These are phyloP conservation scores for Prunella vulgaris DNA, from an alignment of 257 asterid species.

Conservation along the genomic window DNA sequence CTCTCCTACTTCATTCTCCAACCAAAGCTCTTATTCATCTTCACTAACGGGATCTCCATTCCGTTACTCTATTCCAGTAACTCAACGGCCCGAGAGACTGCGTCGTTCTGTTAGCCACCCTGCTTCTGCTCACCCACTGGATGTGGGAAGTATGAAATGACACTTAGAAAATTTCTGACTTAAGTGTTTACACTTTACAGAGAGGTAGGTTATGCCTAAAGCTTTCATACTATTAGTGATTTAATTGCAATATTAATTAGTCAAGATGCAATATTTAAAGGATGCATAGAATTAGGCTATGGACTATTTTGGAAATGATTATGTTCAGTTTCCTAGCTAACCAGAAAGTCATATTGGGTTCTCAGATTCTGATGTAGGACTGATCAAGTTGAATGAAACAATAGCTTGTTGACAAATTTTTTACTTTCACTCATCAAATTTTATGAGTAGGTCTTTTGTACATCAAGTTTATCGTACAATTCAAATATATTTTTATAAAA, in stretches of 20 bases:
- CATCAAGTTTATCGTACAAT: too few species aligned
- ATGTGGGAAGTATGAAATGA: constrained; percentile 5
- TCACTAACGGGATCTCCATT: constrained; percentile 37
- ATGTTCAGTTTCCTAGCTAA: neutral
- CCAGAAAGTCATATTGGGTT: neutral
- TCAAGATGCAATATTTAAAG: neutral
- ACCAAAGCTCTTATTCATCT: constrained; percentile 38
- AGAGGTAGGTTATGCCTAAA: constrained; percentile 5
- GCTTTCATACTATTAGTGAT: neutral
- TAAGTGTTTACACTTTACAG: constrained; percentile 15
- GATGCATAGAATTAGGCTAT: neutral
- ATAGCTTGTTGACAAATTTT: neutral
- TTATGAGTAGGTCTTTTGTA: too few species aligned
- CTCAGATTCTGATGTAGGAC: neutral
- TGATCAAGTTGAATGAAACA: neutral
- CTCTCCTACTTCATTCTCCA: constrained; percentile 40
- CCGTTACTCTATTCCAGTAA: constrained; percentile 31
- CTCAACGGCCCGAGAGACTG: constrained; percentile 34
- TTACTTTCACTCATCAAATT: neutral
- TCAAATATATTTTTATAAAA: too few species aligned
- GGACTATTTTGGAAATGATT: neutral
- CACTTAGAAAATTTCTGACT: constrained; percentile 8
- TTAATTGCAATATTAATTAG: neutral
- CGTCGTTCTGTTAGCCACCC: constrained; percentile 39
- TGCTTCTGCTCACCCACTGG: constrained; percentile 16